Evolutionary conservation across 495 filamentous ascomycete genomes (phyloP).

Genomic region (Wilcoxina mikolae): DNA sequence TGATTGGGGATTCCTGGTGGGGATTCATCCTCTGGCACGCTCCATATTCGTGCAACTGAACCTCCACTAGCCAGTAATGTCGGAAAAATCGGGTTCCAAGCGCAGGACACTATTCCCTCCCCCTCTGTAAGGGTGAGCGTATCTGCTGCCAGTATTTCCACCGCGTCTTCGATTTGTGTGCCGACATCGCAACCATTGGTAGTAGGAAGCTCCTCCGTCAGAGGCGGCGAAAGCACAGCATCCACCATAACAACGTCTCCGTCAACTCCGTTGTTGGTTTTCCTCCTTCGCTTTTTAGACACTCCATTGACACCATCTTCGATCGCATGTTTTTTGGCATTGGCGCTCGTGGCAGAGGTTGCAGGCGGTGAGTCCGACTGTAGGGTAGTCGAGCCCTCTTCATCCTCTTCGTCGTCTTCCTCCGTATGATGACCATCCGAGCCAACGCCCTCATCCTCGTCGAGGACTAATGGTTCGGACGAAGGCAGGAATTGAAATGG

Average conservation of each 20-base stretch:
- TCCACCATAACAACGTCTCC: conserved; percentile 21
- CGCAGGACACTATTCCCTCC: conserved; percentile 47
- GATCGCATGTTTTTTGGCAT: conserved; percentile 26
- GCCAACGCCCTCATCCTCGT: conserved; percentile 27
- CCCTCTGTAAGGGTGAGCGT: conserved; percentile 20
- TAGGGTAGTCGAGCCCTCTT: conserved; percentile 17
- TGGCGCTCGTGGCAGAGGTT: conserved; percentile 19
- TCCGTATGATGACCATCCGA: conserved; percentile 8
- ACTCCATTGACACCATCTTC: conserved; percentile 27
- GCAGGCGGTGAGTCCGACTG: conserved; percentile 23
- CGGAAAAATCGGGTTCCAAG: conserved; percentile 66
- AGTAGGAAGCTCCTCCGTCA: conserved; percentile 16
- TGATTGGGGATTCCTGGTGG: conserved; percentile 36
- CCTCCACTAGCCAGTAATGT: conserved; percentile 62
- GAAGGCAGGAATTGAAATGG: conserved; percentile 25
- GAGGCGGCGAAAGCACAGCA: conserved; percentile 11
- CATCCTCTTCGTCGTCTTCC: conserved; percentile 17
- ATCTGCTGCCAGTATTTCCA: conserved; percentile 26
- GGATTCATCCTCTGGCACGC: conserved; percentile 38
- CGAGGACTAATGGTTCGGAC: conserved; percentile 7
- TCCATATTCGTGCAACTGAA: conserved; percentile 69
- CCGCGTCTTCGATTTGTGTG: conserved; percentile 22
- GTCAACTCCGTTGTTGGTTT: conserved; percentile 10
- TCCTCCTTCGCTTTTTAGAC: conserved; percentile 26
- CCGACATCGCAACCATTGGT: conserved; percentile 28